Conservation (phyloP, 441 rosid species). For the Brassica hybrid region DNA sequence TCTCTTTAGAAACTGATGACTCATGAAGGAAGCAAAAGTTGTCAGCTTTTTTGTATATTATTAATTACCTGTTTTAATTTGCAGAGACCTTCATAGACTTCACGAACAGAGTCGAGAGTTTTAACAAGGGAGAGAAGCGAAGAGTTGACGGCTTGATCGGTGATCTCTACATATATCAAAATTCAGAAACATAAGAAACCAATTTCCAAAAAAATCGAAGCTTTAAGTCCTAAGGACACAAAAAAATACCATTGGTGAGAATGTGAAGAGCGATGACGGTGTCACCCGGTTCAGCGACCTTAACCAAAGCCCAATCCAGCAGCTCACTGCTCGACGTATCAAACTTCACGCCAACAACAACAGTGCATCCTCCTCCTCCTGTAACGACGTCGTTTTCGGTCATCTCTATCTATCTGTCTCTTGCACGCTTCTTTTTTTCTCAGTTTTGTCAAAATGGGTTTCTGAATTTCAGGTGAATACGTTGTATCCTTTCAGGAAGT, state of each 20-base stretch:
- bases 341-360: conserved; percentile 70
- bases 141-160: conserved; percentile 69
- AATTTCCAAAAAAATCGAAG: no score
- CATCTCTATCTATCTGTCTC: conserved; percentile 36
- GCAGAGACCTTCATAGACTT: conserved; percentile 78
- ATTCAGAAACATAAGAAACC: conserved; percentile 29
- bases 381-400: conserved; percentile 23
- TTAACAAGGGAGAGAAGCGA: conserved; percentile 62
- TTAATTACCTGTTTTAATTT: conserved; percentile 62
- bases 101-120: conserved; percentile 63
- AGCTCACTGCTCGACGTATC: conserved; percentile 65
- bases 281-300: conserved; percentile 77
- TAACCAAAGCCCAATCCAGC: conserved; percentile 73
- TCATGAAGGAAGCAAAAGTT: not conserved
- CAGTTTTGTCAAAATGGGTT: conserved; percentile 1
- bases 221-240: no score
- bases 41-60: no score
- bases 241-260: conserved; percentile 63
- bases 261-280: conserved; percentile 70
- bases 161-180: conserved; percentile 51
- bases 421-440: not conserved
- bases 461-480: conserved; percentile 28
- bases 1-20: conserved; percentile 10
- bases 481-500: no score
- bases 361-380: conserved; percentile 53